phyloP scores from a whole-genome alignment of 2,329 filamentous ascomycete genomes.

The Xylaria sp. region DNA sequence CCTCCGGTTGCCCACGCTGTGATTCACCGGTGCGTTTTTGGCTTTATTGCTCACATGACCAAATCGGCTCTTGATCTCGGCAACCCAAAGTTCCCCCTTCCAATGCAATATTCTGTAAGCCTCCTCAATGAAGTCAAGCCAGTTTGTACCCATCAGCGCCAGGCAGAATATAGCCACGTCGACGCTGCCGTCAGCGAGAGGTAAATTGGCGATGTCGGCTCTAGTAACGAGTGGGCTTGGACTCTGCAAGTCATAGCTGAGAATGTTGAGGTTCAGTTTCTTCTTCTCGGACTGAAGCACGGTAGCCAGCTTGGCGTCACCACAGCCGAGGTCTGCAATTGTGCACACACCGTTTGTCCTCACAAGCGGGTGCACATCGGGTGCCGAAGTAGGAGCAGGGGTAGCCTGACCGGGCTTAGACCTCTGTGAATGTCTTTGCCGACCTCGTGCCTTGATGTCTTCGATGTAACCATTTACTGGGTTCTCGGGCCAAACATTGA shows the following conservation, averaged over 20 bases:
- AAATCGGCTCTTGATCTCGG: slow-evolving; percentile 94
- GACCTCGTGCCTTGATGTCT: slow-evolving; percentile 64
- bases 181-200: slow-evolving; percentile 65
- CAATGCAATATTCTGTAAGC: slow-evolving; percentile 86
- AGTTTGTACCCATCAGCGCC: slow-evolving; percentile 98
- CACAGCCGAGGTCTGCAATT: slow-evolving; percentile 89
- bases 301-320: slow-evolving; percentile 76
- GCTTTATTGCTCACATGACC: slow-evolving; percentile 49
- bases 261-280: slow-evolving; percentile 66
- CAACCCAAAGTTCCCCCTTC: slow-evolving; percentile 95
- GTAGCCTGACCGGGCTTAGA: slow-evolving; percentile 14
- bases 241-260: slow-evolving; percentile 82
- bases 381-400: slow-evolving; percentile 20
- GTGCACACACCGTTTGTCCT: slow-evolving; percentile 67
- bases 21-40: slow-evolving; percentile 48
- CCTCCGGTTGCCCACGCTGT: slow-evolving; percentile 67
- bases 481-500: slow-evolving; percentile 94
- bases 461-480: slow-evolving; percentile 83
- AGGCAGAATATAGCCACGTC: slow-evolving; percentile 94
- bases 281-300: slow-evolving; percentile 58
- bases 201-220: slow-evolving; percentile 83
- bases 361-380: slow-evolving; percentile 52
- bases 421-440: slow-evolving; percentile 36
- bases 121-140: slow-evolving; percentile 94
- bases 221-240: slow-evolving; percentile 72